These are phyloP conservation scores for Syzygium syzygioides DNA, from an alignment of 441 rosid genomes.

Conservation along the genomic window DNA sequence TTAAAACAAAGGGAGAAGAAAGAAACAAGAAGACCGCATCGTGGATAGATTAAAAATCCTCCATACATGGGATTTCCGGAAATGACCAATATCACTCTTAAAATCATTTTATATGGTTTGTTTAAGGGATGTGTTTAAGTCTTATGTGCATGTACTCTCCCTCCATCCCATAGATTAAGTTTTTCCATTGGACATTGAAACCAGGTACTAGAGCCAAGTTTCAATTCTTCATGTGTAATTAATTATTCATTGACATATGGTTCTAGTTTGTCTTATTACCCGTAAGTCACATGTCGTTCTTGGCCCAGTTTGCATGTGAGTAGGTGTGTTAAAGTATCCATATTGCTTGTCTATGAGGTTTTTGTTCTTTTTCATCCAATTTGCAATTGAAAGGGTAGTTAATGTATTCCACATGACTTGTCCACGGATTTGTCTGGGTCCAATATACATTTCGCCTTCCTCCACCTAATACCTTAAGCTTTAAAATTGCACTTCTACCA, in stretches of 20 bases:
- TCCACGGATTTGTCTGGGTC: not conserved
- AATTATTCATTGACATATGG: not conserved
- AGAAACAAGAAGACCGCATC: conserved; percentile 1
- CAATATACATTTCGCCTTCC: not conserved
- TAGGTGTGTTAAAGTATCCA: not conserved
- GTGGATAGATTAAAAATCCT: not conserved
- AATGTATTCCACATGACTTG: not conserved
- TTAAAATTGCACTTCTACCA: not conserved
- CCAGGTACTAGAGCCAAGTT: not conserved
- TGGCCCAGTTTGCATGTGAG: not conserved
- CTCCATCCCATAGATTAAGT: not conserved
- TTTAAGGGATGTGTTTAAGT: not conserved
- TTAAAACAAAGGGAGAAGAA: conserved; percentile 3
- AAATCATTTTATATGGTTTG: not conserved
- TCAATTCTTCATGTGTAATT: not conserved
- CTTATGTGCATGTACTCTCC: not conserved
- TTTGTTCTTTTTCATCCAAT: not conserved
- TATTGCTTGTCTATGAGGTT: not conserved
- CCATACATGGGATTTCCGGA: not conserved
- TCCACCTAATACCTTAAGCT: not conserved
- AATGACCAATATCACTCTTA: not conserved
- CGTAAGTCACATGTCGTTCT: not conserved
- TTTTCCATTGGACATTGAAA: not conserved
- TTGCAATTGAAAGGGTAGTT: not conserved
- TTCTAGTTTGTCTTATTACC: not conserved